Percentiles rank a stretch among this genome's conserved stretches.
Evolutionary conservation across 495 filamentous ascomycete genomes (phyloP).

Genomic region (Penicillium daleae): DNA sequence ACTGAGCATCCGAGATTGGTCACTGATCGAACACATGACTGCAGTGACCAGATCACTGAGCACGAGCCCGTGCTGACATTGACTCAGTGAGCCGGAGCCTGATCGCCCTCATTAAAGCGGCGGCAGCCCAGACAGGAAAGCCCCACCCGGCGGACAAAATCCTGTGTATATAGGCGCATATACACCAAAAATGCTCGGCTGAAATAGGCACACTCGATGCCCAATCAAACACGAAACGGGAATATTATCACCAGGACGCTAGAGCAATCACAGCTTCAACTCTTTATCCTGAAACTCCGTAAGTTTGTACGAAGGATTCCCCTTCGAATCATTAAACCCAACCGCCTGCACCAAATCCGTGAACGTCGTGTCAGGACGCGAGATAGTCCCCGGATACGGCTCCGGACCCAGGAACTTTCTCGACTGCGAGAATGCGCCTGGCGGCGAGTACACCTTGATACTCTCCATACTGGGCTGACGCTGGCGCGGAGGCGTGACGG

Average conservation of each 20-base stretch:
- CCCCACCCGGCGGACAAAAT: too few relatives aligned
- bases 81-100: too few relatives aligned
- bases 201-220: neutral
- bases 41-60: too few relatives aligned
- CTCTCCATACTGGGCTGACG: constrained; percentile 64
- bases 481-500: constrained; percentile 40
- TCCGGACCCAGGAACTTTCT: constrained; percentile 35
- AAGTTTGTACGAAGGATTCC: constrained; percentile 41
- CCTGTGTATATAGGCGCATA: too few relatives aligned
- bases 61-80: too few relatives aligned
- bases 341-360: constrained; percentile 66
- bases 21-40: too few relatives aligned
- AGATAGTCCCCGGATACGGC: constrained; percentile 33
- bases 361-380: constrained; percentile 62
- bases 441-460: constrained; percentile 73
- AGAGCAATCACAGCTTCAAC: neutral
- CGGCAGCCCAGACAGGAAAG: too few relatives aligned
- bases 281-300: neutral
- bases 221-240: neutral
- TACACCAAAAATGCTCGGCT: neutral
- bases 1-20: too few relatives aligned
- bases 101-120: too few relatives aligned
- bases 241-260: neutral
- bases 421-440: constrained; percentile 42
- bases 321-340: constrained; percentile 47